These are phyloP conservation scores for Phytophthora citrophthora DNA, from an alignment of 352 stramenopile species.

Conservation along the genomic window DNA sequence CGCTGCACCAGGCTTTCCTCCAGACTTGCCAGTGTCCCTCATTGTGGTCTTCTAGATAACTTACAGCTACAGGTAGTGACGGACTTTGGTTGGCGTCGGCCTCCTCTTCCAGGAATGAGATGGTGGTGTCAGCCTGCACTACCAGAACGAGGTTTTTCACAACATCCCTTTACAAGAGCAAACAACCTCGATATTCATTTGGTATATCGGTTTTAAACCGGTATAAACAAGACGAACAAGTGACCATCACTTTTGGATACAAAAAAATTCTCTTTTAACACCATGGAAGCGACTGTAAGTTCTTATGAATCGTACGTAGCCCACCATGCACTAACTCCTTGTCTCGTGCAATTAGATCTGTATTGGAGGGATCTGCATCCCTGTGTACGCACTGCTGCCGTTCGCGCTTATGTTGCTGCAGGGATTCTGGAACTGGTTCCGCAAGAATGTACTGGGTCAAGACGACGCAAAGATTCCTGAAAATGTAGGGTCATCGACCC, in stretches of 20 bases:
- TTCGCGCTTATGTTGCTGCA: conserved; percentile 77
- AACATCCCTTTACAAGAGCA: conserved; percentile 34
- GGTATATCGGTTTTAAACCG: not conserved
- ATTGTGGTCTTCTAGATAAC: conserved; percentile 30
- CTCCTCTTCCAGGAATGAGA: conserved; percentile 17
- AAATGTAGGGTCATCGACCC: conserved; percentile 36
- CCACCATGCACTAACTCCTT: not conserved
- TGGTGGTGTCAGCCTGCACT: conserved; percentile 17
- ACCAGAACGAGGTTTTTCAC: conserved; percentile 26
- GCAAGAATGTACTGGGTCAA: conserved; percentile 63
- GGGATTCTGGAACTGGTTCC: conserved; percentile 74
- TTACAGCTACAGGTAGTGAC: not conserved
- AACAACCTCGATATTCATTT: not conserved
- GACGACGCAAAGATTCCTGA: conserved; percentile 55
- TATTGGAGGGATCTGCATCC: conserved; percentile 80
- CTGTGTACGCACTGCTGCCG: conserved; percentile 76
- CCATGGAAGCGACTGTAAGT: conserved; percentile 45
- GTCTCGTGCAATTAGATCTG: conserved; percentile 60
- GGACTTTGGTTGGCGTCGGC: conserved; percentile 28
- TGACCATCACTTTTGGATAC: conserved; percentile 4
- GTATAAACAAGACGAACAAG: not conserved
- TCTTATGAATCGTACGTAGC: not conserved
- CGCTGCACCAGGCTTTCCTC: conserved; percentile 56
- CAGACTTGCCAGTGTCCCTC: conserved; percentile 51
- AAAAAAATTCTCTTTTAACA: not conserved